These are phyloP conservation scores for Arachis monticola DNA, from an alignment of 331 rosid species.

Conservation along the genomic window DNA sequence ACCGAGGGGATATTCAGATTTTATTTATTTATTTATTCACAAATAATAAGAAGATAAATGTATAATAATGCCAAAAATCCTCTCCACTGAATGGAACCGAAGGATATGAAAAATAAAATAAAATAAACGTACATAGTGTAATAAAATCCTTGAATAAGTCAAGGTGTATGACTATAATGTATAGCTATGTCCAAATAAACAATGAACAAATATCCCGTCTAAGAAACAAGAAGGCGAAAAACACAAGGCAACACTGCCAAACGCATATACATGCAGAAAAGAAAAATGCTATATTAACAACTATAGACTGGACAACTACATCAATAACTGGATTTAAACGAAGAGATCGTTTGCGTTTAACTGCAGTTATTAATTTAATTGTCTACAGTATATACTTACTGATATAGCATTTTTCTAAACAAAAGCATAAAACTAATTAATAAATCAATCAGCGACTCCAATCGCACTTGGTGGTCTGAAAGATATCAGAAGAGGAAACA, in stretches of 20 bases:
- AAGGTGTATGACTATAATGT: neutral
- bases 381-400: too few species aligned
- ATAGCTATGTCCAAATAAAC: slow-evolving; percentile 17
- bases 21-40: slow-evolving; percentile 28
- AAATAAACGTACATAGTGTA: neutral
- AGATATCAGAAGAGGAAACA: slow-evolving; percentile 20
- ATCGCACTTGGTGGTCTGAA: slow-evolving; percentile 47
- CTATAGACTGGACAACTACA: too few species aligned
- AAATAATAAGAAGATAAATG: neutral
- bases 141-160: slow-evolving; percentile 20
- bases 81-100: slow-evolving; percentile 8
- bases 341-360: too few species aligned
- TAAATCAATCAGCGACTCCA: slow-evolving; percentile 35
- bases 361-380: too few species aligned
- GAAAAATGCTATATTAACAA: too few species aligned
- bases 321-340: too few species aligned
- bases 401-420: too few species aligned
- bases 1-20: neutral
- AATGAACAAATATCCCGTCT: slow-evolving; percentile 24
- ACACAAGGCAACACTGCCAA: neutral
- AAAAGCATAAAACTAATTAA: neutral
- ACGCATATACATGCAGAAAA: too few species aligned
- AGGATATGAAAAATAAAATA: neutral
- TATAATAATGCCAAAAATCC: slow-evolving; percentile 22
- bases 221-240: neutral